phyloP scores from a whole-genome alignment of 2,329 filamentous ascomycete species.

The Dactylella cylindrospora region DNA sequence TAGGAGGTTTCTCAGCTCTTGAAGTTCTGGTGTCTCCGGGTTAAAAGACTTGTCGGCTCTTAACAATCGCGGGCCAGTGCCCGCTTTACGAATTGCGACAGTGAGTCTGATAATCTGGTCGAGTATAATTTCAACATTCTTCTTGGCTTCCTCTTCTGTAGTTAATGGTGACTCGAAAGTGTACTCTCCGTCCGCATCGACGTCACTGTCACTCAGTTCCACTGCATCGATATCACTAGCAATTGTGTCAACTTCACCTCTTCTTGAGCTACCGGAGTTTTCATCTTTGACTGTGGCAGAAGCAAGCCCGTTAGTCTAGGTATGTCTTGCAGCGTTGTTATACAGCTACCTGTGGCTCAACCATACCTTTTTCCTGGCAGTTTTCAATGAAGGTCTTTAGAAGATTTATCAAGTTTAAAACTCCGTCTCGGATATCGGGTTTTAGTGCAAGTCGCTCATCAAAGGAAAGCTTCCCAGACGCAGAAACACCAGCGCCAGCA shows the following conservation, averaged over 20 bases:
- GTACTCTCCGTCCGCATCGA: neutral
- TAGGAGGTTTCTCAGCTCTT: conserved; percentile 13
- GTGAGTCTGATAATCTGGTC: conserved; percentile 33
- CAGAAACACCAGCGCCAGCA: conserved; percentile 25
- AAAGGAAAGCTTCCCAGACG: conserved; percentile 25
- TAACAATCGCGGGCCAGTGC: conserved; percentile 12
- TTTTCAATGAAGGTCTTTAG: conserved; percentile 21
- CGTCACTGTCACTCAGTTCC: too few species aligned
- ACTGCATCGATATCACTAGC: neutral
- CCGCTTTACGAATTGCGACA: conserved; percentile 25
- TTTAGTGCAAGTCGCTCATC: conserved; percentile 20
- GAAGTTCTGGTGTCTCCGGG: neutral
- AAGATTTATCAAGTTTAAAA: conserved; percentile 23
- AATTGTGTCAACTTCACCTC: neutral
- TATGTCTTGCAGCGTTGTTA: too few species aligned
- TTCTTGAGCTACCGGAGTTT: neutral
- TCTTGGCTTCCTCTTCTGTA: conserved; percentile 13
- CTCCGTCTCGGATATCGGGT: conserved; percentile 7
- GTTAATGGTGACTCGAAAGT: neutral
- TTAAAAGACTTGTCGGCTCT: conserved; percentile 19
- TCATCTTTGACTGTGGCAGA: neutral
- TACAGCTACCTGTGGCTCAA: too few species aligned
- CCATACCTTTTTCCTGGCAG: conserved; percentile 15
- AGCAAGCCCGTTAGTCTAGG: neutral
- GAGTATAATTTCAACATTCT: conserved; percentile 21